Base-by-base conservation (phyloP, 2,329 filamentous ascomycete species). In the Canariomyces notabilis region DNA sequence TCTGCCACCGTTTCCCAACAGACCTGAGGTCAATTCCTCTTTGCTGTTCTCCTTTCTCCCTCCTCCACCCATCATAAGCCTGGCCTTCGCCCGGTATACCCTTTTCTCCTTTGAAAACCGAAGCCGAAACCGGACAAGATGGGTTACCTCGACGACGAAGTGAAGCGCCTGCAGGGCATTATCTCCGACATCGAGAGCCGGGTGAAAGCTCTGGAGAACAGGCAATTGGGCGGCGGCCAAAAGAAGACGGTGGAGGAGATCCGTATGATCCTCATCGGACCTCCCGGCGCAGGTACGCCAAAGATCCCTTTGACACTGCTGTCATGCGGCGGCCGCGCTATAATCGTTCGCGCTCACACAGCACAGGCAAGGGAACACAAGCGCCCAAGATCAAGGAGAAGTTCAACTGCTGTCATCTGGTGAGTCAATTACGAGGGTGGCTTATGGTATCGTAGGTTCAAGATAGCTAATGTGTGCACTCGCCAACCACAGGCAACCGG, bases 341-440 rank as follows among this genome's bases (percentile, higher is more conserved):
- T 18, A 31, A 26, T 14, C 37, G 49, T 48, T 54, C 9, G 38
- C 39, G 20, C 34, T 48, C 42, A 43, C 55, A 48, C 45, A 34
- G 23, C 44, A 51, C 63, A 97, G 93, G 93, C 75, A 98, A 98
- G 82, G 93, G 93, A 71, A 98, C 93, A 34, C 93, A 98, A 72
- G 93, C 93, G 49, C 93, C 93, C 56, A 91, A 86, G 71, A 93
- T 98, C 73, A 96, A 96, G 80, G 91, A 97, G 66, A 94, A 88
- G 75, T 98, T 90, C 75, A 89, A 84, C 67, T 89, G 89, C 74
- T 98, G 93, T 75, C 93, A 98, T 72, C 74, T 98, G 74, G 90
- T 96, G 81, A 63, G 84, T 64, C 42, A 54, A 61, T 61, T 62
- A 54, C 8, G 9, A 19, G 39, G 15, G 35, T 45, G 18, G 29